Base-by-base conservation (phyloP, 257 asterid genomes). In the Phtheirospermum japonicum region DNA sequence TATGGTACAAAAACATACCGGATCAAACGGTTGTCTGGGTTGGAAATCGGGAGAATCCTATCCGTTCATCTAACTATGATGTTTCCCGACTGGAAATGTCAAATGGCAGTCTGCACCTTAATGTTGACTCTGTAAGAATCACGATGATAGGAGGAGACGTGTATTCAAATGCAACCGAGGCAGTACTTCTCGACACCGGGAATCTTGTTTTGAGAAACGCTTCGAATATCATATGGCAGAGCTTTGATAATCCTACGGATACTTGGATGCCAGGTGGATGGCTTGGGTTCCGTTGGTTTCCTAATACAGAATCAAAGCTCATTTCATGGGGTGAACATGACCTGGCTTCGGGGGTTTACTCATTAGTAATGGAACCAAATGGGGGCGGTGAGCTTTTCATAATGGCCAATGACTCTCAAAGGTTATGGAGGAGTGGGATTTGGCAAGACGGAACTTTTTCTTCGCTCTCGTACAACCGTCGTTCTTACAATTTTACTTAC, bases 181-280 rank as follows among this genome's bases (percentile, higher is more conserved):
- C 71, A 4, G 69, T 65, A 6, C 23, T 72, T 32, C 31, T 65
- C 3, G 89, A 82, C 49, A 63, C 82, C 0, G 89, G 85, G 4
- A 78, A 85, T 43, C 60, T 79, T 26, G 68, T 71, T 9, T 48
- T 85, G 76, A 61, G 40, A 28, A 70, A 52, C 9, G 65, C 46
- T 49, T 45, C 61, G 0, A 46, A 18, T 4, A 5, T 64, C 40
- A 20, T 70, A 1, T 84, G 92, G 88, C 81, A 77, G 67, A 79
- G 92, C 69, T 84, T 79, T 26, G 83, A 77, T 63, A 31, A 75
- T 71, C 91, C 88, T 2, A 64, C 84, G 0, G 73, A 79, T 33
- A 77, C 85, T 33, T 16, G 75, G 61, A 72, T 84, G 50, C 88
- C 88, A 58, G 86, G 71, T 53, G 77, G 49, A 33, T 73, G 16